Evolutionary conservation across 345 rosid species (phyloP), one percentile per base, ranked within the genome.

Genomic region (Sonneratia caseolaris): DNA sequence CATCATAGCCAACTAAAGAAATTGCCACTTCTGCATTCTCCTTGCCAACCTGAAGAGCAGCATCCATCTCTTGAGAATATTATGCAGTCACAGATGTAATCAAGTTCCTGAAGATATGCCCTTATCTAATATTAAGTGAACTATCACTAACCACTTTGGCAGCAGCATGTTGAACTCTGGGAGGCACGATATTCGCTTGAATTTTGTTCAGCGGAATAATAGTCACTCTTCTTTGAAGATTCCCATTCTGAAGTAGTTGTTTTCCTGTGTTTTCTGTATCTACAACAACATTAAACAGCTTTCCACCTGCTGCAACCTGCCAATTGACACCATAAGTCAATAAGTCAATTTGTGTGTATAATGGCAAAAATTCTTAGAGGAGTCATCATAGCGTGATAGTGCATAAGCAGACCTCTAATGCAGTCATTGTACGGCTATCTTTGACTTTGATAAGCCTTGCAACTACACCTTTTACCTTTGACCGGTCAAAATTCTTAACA

Each of bases 381-480:
- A 22, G 8, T 22, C 37, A 68, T 35, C 0, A 10, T 7, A 43
- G 10, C 35, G 43, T 42, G 37, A 35, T 27, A 35, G 16, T 10
- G 37, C 5, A 32, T 27, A 27, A 68, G 27, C 69, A 18, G 22
- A 95, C 99, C 96, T 95, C 99, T 78, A 95, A 85, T 42, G 99
- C 99, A 76, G 86, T 90, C 97, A 90, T 84, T 49, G 99, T 71
- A 37, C 87, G 78, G 76, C 85, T 79, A 78, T 95, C 92, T 79
- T 88, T 95, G 70, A 95, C 98, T 81, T 87, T 84, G 76, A 95
- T 84, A 73, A 92, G 91, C 79, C 84, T 92, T 80, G 99, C 96
- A 51, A 95, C 94, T 75, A 90, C 97, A 45, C 99, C 99, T 82
- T 95, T 95, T 79, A 95, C 99, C 84, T 86, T 92, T 55, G 92